Evolutionary conservation across 2,329 filamentous ascomycete species (phyloP), one percentile per base, ranked within the genome.

Genomic region (Podosphaera aphanis): DNA sequence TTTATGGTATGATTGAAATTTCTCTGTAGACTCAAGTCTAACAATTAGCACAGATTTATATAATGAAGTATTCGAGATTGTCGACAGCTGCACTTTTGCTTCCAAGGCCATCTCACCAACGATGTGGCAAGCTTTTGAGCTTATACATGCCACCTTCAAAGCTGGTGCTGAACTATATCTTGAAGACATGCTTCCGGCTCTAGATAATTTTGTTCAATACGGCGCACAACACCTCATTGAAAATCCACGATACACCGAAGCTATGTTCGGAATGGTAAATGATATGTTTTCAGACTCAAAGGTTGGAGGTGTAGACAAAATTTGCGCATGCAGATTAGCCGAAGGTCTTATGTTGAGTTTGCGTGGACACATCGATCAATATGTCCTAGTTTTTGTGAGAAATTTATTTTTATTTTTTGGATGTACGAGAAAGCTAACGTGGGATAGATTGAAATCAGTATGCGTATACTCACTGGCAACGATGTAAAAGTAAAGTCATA

Each of bases 121-220:
- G 37, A 98, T 98, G 90, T 98, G 90, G 90, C 79, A 88, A 63
- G 88, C 90, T 2, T 98, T 98, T 60, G 86, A 93, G 64, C 72
- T 95, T 39, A 92, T 98, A 51, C 88, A 95, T 64, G 76, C 83
- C 52, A 94, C 88, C 1, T 98, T 98, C 69, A 95, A 95, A 66
- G 82, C 84, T 48, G 90, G 90, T 36, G 90, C 88, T 31, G 88
- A 98, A 66, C 74, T 95, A 40, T 98, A 98, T 60, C 74, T 98
- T 13, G 90, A 98, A 63, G 90, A 98, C 56, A 98, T 98, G 90
- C 77, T 98, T 15, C 90, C 90, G 4, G 90, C 90, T 0, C 72
- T 98, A 21, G 90, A 98, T 65, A 98, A 98, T 67, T 95, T 93
- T 61, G 84, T 98, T 45, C 82, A 90, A 55, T 98, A 92, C 58